Evolutionary conservation across 2,329 filamentous ascomycete species (phyloP).

Genomic region (Penicillium sp.): DNA sequence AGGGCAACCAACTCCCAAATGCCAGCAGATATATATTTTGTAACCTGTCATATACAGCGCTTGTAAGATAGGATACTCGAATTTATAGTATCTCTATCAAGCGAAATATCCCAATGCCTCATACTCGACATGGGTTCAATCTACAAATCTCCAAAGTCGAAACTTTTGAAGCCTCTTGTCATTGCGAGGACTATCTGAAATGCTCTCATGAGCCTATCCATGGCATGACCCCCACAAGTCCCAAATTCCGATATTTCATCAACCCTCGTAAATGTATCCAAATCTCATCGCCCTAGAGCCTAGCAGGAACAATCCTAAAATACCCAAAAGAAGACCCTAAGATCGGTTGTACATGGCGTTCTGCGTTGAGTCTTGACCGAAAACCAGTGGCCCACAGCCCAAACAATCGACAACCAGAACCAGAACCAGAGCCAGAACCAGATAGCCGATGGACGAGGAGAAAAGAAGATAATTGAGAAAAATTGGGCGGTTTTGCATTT

Average conservation of each 20-base stretch:
- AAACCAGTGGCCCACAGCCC: constrained; percentile 2
- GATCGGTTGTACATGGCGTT: not conserved
- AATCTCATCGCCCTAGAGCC: constrained; percentile 5
- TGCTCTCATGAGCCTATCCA: constrained; percentile 12
- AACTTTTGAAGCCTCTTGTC: constrained; percentile 15
- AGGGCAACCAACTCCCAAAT: too few relatives aligned
- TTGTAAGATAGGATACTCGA: too few relatives aligned
- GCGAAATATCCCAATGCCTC: too few relatives aligned
- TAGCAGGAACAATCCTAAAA: not conserved
- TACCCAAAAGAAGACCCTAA: not conserved
- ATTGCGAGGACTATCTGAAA: constrained; percentile 13
- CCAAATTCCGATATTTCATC: not conserved
- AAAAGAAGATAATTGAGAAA: constrained; percentile 29
- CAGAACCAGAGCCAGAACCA: constrained; percentile 11
- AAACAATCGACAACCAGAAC: constrained; percentile 16
- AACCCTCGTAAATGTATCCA: not conserved
- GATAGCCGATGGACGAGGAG: not conserved
- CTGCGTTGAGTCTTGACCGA: not conserved
- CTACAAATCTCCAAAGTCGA: not conserved
- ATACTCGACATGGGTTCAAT: not conserved
- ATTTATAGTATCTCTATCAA: too few relatives aligned
- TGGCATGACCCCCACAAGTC: constrained; percentile 8
- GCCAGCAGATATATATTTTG: too few relatives aligned
- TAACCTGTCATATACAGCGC: too few relatives aligned
- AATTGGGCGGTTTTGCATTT: constrained; percentile 41